phyloP scores from a whole-genome alignment of 495 filamentous ascomycete species.

The Aspergillus funiculosus region DNA sequence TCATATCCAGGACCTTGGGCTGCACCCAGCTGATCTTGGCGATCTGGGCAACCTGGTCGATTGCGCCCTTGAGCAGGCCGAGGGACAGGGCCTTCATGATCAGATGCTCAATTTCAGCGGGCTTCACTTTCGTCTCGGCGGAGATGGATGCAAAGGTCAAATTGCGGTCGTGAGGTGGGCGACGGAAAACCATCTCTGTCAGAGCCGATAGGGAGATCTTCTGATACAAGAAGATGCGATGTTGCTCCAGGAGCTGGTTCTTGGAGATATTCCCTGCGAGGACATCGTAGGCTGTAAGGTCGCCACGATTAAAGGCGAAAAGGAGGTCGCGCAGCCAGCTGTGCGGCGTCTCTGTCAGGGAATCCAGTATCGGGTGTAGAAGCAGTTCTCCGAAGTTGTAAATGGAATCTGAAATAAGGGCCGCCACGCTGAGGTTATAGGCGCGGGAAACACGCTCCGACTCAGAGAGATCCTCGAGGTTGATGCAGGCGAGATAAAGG shows the following conservation, averaged over 20 bases:
- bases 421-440: slow-evolving; percentile 88
- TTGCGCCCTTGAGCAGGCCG: slow-evolving; percentile 82
- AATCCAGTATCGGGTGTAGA: slow-evolving; percentile 90
- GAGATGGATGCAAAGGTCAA: slow-evolving; percentile 86
- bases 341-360: slow-evolving; percentile 59
- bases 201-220: slow-evolving; percentile 96
- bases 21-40: slow-evolving; percentile 98
- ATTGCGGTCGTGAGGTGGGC: slow-evolving; percentile 89
- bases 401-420: slow-evolving; percentile 86
- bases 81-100: slow-evolving; percentile 97
- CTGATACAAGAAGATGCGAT: slow-evolving; percentile 80
- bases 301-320: slow-evolving; percentile 95
- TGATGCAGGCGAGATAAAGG: slow-evolving; percentile 95
- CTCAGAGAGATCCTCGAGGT: slow-evolving; percentile 64
- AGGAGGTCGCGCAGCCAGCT: slow-evolving; percentile 88
- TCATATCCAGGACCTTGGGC: slow-evolving; percentile 93
- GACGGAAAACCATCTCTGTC: slow-evolving; percentile 93
- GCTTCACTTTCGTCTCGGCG: slow-evolving; percentile 84
- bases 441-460: slow-evolving; percentile 72
- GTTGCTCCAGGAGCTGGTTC: slow-evolving; percentile 70
- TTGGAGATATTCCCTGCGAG: slow-evolving; percentile 70
- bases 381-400: slow-evolving; percentile 99
- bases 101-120: slow-evolving; percentile 90
- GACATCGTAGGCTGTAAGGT: slow-evolving; percentile 78
- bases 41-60: slow-evolving; percentile 92